Percentiles rank a stretch among this genome's conserved stretches.
These are phyloP conservation scores for Elsinoe arachidis DNA, from an alignment of 2,329 filamentous ascomycete species.

Conservation along the genomic window DNA sequence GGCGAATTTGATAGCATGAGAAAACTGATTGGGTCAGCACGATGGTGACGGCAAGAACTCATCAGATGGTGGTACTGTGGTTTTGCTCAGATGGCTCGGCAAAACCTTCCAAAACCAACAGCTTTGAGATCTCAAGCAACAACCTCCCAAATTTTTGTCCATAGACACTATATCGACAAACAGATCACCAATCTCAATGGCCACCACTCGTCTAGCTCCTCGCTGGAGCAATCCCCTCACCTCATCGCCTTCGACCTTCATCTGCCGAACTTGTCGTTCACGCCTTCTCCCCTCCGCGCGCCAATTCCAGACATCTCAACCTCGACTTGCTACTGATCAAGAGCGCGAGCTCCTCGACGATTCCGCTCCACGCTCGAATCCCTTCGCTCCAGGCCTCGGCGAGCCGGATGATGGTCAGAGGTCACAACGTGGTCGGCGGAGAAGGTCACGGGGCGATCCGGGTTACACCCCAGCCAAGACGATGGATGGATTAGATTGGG, in stretches of 20 bases:
- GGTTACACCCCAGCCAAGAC: constrained; percentile 40
- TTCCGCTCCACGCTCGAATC: not conserved
- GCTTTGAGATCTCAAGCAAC: not conserved
- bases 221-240: not conserved
- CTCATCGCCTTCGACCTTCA: not conserved
- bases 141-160: not conserved
- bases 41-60: too few species aligned
- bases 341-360: not conserved
- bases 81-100: too few species aligned
- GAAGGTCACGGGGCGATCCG: not conserved
- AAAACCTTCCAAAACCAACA: too few species aligned
- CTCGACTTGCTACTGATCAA: not conserved
- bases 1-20: not conserved
- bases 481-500: constrained; percentile 45
- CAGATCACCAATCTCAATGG: not conserved
- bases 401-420: not conserved
- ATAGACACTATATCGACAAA: too few species aligned
- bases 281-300: not conserved
- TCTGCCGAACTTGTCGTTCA: not conserved
- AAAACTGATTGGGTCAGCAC: too few species aligned
- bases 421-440: not conserved
- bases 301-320: not conserved
- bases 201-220: not conserved
- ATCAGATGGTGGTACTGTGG: too few species aligned
- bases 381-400: not conserved